Conservation (phyloP, 192 early-diverging fungal species). For the Irineochytrium annulatum region DNA sequence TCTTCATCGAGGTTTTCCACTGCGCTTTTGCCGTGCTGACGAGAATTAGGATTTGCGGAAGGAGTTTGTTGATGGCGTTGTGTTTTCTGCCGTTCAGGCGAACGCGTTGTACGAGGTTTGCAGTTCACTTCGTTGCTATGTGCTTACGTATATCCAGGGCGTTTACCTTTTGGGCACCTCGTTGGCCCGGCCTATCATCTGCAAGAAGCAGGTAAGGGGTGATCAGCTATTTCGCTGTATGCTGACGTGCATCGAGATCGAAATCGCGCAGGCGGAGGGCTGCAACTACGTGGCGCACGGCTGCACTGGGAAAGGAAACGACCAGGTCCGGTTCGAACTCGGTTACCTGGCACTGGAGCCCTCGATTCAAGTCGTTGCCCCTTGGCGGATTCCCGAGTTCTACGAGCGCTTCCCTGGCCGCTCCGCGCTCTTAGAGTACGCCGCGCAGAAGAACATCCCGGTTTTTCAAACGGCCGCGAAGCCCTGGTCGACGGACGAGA, state of each 20-base stretch:
- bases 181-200: constrained; percentile 95
- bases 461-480: constrained; percentile 93
- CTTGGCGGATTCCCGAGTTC: constrained; percentile 94
- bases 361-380: constrained; percentile 92
- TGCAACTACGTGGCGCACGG: constrained; percentile 98
- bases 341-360: constrained; percentile 96
- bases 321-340: constrained; percentile 99
- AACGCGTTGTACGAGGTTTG: constrained; percentile 87
- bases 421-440: constrained; percentile 86
- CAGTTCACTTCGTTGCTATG: not conserved
- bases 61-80: constrained; percentile 88
- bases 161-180: constrained; percentile 97
- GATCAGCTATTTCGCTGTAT: not conserved
- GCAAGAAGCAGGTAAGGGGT: constrained; percentile 55
- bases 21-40: not conserved
- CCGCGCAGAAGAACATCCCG: constrained; percentile 83
- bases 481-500: constrained; percentile 99
- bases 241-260: constrained; percentile 58
- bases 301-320: constrained; percentile 99
- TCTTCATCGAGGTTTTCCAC: constrained; percentile 79
- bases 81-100: constrained; percentile 89
- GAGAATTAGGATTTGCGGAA: constrained; percentile 76
- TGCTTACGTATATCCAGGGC: constrained; percentile 26
- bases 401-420: constrained; percentile 93
- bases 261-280: constrained; percentile 87